A percentile compares a stretch with the other conserved stretches of the same genome.
These are phyloP conservation scores for Lasiosphaeria hispida DNA, from an alignment of 495 filamentous ascomycete species.

Conservation along the genomic window DNA sequence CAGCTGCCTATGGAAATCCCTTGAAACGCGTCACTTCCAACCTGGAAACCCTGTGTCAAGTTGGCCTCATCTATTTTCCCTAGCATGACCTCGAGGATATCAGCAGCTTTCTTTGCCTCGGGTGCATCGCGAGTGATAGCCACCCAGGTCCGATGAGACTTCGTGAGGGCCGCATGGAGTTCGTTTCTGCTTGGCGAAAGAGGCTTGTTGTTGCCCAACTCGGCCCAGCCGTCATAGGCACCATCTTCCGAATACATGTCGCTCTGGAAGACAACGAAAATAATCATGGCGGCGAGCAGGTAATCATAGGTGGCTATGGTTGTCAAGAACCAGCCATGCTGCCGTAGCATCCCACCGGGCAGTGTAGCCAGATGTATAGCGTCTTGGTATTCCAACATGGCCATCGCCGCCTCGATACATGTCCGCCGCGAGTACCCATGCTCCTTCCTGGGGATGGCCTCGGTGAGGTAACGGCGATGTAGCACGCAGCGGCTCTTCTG, in stretches of 20 bases:
- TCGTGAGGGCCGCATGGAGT: slow-evolving; percentile 26
- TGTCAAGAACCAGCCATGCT: slow-evolving; percentile 44
- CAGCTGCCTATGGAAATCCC: not conserved
- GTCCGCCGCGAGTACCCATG: slow-evolving; percentile 65
- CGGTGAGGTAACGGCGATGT: slow-evolving; percentile 68
- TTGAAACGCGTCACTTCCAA: not conserved
- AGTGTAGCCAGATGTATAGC: slow-evolving; percentile 36
- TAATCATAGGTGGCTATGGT: slow-evolving; percentile 47
- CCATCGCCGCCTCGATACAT: slow-evolving; percentile 66
- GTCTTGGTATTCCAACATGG: slow-evolving; percentile 53
- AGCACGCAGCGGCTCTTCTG: slow-evolving; percentile 71
- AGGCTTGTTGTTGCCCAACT: slow-evolving; percentile 7
- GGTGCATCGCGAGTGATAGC: slow-evolving; percentile 14
- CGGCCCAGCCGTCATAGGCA: slow-evolving; percentile 24
- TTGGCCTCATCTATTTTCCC: slow-evolving; percentile 11
- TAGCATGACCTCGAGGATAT: slow-evolving; percentile 25
- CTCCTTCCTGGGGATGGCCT: slow-evolving; percentile 54
- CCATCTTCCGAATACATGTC: slow-evolving; percentile 27
- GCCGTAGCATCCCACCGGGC: slow-evolving; percentile 38
- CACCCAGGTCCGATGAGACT: slow-evolving; percentile 34
- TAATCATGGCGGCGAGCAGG: slow-evolving; percentile 46
- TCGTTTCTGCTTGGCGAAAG: slow-evolving; percentile 26
- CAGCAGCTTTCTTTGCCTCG: slow-evolving; percentile 24
- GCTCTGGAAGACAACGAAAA: slow-evolving; percentile 42
- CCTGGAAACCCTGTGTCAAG: not conserved